Conservation (phyloP, 2,329 filamentous ascomycete species). For the Leptoxyphium fumago region DNA sequence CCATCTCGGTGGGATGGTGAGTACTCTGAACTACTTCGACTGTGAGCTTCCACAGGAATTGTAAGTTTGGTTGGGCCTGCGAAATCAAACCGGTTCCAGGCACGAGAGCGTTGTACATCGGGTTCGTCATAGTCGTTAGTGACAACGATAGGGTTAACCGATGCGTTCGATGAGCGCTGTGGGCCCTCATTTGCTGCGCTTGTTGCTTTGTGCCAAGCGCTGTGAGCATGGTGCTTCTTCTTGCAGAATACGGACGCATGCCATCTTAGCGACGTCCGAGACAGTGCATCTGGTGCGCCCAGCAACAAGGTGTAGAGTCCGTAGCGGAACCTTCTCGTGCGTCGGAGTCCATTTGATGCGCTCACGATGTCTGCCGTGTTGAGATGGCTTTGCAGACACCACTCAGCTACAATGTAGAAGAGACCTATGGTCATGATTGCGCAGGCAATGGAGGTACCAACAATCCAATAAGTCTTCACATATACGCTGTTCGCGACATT, state of each 20-base stretch:
- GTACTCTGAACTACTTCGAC: background rate
- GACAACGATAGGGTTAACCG: background rate
- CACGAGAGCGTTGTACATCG: background rate
- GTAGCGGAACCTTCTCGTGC: slow-evolving; percentile 5
- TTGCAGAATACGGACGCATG: background rate
- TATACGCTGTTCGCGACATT: slow-evolving; percentile 18
- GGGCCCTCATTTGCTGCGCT: background rate
- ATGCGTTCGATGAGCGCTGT: background rate
- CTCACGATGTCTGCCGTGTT: slow-evolving; percentile 12
- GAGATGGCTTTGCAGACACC: slow-evolving; percentile 25
- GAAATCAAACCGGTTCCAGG: background rate
- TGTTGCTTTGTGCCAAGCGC: background rate
- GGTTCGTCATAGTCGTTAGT: background rate
- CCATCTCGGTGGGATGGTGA: background rate
- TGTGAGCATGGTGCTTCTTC: background rate
- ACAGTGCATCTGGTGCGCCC: background rate
- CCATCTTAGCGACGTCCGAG: background rate
- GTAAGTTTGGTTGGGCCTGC: background rate
- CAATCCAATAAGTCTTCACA: slow-evolving; percentile 19
- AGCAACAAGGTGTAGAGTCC: background rate
- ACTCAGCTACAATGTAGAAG: slow-evolving; percentile 24
- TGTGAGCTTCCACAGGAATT: background rate
- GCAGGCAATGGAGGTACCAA: slow-evolving; percentile 18
- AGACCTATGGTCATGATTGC: slow-evolving; percentile 19
- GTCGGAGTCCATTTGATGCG: slow-evolving; percentile 6